These are phyloP conservation scores for Extremus antarcticus DNA, from an alignment of 495 filamentous ascomycete genomes.

Conservation along the genomic window DNA sequence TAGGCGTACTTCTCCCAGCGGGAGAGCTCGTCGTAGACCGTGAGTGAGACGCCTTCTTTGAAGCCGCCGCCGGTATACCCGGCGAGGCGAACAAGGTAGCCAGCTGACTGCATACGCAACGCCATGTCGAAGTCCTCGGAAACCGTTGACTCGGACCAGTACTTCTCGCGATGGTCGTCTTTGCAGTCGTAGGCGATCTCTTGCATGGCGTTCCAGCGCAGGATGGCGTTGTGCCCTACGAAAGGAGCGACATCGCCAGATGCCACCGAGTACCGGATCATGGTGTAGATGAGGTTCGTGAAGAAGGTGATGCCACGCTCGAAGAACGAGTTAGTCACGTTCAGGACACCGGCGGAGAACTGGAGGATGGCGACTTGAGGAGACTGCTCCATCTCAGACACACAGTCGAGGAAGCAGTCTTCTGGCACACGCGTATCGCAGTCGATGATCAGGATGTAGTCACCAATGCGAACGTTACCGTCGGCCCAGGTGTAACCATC, in stretches of 20 bases:
- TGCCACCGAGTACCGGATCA: constrained; percentile 32
- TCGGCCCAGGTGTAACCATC: constrained; percentile 67
- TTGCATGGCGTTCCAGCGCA: constrained; percentile 30
- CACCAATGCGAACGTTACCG: constrained; percentile 67
- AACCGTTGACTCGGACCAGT: constrained; percentile 36
- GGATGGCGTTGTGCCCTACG: constrained; percentile 30
- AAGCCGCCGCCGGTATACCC: constrained; percentile 35
- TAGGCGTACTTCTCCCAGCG: constrained; percentile 39
- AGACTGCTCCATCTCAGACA: constrained; percentile 68
- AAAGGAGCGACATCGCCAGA: constrained; percentile 34
- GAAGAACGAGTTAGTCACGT: constrained; percentile 41
- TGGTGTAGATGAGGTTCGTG: constrained; percentile 35
- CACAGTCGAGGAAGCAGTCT: constrained; percentile 67
- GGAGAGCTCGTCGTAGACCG: constrained; percentile 36
- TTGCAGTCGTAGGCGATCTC: constrained; percentile 24
- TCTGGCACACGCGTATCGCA: constrained; percentile 63
- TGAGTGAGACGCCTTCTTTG: constrained; percentile 39
- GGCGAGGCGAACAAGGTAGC: constrained; percentile 34
- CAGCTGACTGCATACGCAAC: constrained; percentile 31
- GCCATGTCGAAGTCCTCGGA: constrained; percentile 38
- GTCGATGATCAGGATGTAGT: constrained; percentile 65
- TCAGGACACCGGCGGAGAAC: constrained; percentile 73
- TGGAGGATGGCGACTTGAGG: constrained; percentile 75
- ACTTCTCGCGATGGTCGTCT: constrained; percentile 31
- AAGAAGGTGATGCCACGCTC: constrained; percentile 37